Evolutionary conservation across 2,329 filamentous ascomycete species (phyloP), one percentile per base, ranked within the genome.

Genomic region (Aspergillus tubingensis): DNA sequence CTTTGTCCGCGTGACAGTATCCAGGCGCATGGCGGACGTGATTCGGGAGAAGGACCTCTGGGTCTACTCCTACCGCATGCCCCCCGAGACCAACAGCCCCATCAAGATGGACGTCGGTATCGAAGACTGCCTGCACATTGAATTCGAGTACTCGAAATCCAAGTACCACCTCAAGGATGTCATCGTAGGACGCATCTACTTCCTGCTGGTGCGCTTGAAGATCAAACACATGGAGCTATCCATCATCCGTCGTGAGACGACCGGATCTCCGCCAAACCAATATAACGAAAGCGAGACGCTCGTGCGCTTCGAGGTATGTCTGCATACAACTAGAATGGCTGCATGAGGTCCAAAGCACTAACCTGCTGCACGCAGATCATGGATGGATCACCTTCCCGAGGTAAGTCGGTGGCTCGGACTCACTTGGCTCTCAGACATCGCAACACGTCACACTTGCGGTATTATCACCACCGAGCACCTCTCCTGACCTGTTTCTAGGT

Each of bases 71-170:
- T 99, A 99, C 84, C 89, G 93, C 77, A 94, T 98, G 82, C 94
- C 95, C 19, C 95, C 95, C 17, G 95, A 99, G 86, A 96, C 92
- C 79, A 99, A 98, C 83, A 93, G 88, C 80, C 92, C 91, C 68
- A 99, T 99, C 83, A 99, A 99, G 86, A 99, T 99, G 95, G 95
- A 99, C 76, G 95, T 99, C 61, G 95, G 95, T 60, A 99, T 99
- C 74, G 95, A 99, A 81, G 96, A 99, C 81, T 99, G 95, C 77
- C 83, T 99, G 69, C 95, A 99, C 80, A 99, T 99, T 68, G 95
- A 99, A 79, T 99, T 99, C 71, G 95, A 99, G 80, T 99, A 99
- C 82, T 96, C 91, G 79, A 99, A 99, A 84, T 95, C 89, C 77
- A 98, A 98, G 81, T 99, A 99, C 79, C 95, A 99, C 73, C 86